These are phyloP conservation scores for Lonicera japonica DNA, from an alignment of 129 eudicot species.

Conservation along the genomic window DNA sequence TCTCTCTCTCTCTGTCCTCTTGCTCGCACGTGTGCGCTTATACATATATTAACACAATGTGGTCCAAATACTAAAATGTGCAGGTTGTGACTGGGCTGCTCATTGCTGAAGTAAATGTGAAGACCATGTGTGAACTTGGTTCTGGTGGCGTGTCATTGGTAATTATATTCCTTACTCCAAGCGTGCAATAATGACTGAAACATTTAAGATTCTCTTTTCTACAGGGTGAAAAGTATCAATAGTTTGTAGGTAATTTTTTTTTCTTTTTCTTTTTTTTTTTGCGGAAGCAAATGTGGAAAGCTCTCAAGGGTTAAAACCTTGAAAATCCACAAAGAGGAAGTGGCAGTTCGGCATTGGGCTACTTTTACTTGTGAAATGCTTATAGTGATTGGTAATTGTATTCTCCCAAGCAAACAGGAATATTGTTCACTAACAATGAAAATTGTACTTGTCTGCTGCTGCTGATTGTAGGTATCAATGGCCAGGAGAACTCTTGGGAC, in stretches of 20 bases:
- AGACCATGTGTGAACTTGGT: conserved; percentile 92
- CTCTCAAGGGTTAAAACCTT: too few species aligned
- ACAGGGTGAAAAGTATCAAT: conserved; percentile 3
- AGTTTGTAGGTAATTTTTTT: not conserved
- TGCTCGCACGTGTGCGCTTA: not conserved
- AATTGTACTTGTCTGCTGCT: not conserved
- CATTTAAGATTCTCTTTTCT: not conserved
- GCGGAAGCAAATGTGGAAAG: too few species aligned
- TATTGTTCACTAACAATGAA: not conserved
- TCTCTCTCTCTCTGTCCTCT: not conserved
- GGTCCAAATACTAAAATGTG: conserved; percentile 4
- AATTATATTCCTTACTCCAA: conserved; percentile 15
- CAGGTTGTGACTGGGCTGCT: conserved; percentile 94
- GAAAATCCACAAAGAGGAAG: too few species aligned
- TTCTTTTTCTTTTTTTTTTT: too few species aligned
- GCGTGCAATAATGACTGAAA: not conserved
- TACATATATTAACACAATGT: not conserved
- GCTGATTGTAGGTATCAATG: conserved; percentile 77
- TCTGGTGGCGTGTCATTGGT: conserved; percentile 98
- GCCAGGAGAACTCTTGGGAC: conserved; percentile 93
- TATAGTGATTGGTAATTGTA: not conserved
- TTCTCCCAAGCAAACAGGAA: not conserved
- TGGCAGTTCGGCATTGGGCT: too few species aligned
- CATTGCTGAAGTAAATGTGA: conserved; percentile 94
- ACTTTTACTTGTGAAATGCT: too few species aligned